Evolutionary conservation across 805 yeast species (phyloP).

Genomic region (Deakozyma indianensis): DNA sequence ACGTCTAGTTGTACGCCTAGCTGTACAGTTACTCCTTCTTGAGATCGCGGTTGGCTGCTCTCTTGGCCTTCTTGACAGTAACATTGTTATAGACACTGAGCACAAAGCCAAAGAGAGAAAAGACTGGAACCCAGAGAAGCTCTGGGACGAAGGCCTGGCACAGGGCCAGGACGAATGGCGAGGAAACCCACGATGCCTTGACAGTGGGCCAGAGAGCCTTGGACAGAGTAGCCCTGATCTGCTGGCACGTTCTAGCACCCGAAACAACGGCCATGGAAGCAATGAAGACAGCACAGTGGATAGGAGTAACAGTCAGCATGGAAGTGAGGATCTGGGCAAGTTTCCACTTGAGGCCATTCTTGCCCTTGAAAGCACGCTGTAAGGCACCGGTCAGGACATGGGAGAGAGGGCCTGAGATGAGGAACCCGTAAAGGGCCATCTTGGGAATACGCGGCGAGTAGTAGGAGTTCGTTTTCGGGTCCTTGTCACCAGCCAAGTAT

Average conservation of each 20-base stretch:
- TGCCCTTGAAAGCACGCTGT: constrained; percentile 22
- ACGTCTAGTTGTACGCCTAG: too few relatives aligned
- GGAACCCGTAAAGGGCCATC: constrained; percentile 25
- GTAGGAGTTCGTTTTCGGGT: constrained; percentile 20
- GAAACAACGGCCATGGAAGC: constrained; percentile 23
- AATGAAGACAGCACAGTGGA: constrained; percentile 18
- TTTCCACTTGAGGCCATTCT: constrained; percentile 16
- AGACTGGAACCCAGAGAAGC: constrained; percentile 27
- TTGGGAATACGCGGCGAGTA: constrained; percentile 21
- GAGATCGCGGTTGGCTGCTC: constrained; percentile 4
- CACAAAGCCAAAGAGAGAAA: constrained; percentile 23
- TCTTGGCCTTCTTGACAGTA: constrained; percentile 18
- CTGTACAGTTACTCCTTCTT: constrained; percentile 2
- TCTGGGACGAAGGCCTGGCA: constrained; percentile 26
- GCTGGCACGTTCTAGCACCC: constrained; percentile 19
- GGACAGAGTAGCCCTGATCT: constrained; percentile 17
- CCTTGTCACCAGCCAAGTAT: constrained; percentile 22
- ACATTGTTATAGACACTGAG: constrained; percentile 25
- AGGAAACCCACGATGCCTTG: constrained; percentile 22
- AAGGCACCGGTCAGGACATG: constrained; percentile 21
- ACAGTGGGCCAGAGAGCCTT: constrained; percentile 20
- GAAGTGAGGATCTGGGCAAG: constrained; percentile 22
- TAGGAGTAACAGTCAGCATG: constrained; percentile 21
- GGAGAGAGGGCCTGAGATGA: constrained; percentile 24
- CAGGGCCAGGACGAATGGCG: constrained; percentile 23